Evolutionary conservation across 2,329 filamentous ascomycete genomes (phyloP).

Genomic region (Triangularia verruculosa): DNA sequence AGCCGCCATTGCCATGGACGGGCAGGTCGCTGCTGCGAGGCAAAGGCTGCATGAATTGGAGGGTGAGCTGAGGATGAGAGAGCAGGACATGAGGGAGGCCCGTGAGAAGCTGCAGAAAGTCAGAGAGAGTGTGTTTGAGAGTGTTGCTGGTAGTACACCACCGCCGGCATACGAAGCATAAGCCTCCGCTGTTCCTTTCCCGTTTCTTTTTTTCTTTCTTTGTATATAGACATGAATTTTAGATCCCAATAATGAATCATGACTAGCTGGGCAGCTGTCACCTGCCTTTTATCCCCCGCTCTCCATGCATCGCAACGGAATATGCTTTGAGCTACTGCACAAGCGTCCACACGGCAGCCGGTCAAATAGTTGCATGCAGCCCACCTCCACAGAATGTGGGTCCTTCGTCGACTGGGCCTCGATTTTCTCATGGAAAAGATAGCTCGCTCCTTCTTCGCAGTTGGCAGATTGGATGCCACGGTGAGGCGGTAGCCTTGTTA

Average conservation of each 20-base stretch:
- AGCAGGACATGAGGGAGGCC: slow-evolving; percentile 34
- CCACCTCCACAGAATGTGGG: too few relatives aligned
- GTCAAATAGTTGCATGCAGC: not conserved
- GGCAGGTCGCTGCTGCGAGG: slow-evolving; percentile 34
- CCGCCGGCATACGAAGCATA: not conserved
- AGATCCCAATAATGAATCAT: not conserved
- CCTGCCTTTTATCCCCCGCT: not conserved
- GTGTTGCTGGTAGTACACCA: not conserved
- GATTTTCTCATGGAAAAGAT: not conserved
- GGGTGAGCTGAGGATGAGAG: slow-evolving; percentile 32
- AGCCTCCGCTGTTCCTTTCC: too few relatives aligned
- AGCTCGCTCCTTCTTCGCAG: not conserved
- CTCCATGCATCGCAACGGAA: not conserved
- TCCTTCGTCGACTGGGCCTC: not conserved
- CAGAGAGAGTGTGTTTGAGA: slow-evolving; percentile 43
- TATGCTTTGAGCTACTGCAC: not conserved
- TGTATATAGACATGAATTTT: not conserved
- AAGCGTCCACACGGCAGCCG: not conserved
- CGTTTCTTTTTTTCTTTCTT: not conserved
- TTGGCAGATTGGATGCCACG: not conserved
- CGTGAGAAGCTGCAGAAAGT: slow-evolving; percentile 42
- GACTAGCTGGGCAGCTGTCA: not conserved
- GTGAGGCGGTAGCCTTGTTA: not conserved
- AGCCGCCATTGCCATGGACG: slow-evolving; percentile 33
- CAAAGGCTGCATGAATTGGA: slow-evolving; percentile 31